Percentiles rank a stretch among this genome's conserved stretches.
Conservation (phyloP, 2,329 filamentous ascomycete species). For the Pestalotiopsis sp. region DNA sequence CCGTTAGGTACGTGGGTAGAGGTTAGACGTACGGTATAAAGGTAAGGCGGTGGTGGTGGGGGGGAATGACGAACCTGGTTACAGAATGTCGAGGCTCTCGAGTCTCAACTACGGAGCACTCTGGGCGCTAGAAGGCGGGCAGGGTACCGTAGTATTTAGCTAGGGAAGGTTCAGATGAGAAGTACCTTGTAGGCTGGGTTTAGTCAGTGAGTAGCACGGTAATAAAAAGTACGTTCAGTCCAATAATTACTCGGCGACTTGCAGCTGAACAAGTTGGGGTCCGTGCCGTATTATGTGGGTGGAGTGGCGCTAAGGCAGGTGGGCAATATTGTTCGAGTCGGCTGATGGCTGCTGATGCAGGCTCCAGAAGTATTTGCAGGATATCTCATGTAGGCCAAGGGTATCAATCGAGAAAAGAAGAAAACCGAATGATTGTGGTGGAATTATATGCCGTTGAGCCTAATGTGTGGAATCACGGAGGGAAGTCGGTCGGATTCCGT, state of each 20-base stretch:
- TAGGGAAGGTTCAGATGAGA: not conserved
- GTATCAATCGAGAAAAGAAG: not conserved
- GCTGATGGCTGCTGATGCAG: not conserved
- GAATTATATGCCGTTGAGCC: not conserved
- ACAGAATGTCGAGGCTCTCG: not conserved
- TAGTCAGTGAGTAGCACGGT: no score
- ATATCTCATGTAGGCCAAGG: not conserved
- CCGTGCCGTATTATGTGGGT: slow-evolving; percentile 1
- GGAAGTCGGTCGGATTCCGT: no score
- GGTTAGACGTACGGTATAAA: not conserved
- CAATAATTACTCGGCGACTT: not conserved
- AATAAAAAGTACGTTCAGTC: not conserved
- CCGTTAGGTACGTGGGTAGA: not conserved
- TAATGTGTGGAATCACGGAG: no score
- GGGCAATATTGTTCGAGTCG: not conserved
- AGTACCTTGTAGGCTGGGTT: not conserved
- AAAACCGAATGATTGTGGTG: not conserved
- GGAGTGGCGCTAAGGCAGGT: slow-evolving; percentile 2
- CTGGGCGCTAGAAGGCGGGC: not conserved
- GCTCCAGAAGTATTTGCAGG: not conserved
- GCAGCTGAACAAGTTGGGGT: not conserved
- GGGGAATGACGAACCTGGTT: slow-evolving; percentile 1
- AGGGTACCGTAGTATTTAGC: not conserved
- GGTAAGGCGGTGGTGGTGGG: not conserved
- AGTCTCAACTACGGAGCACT: not conserved